Conservation (phyloP, 1,284 basidiomycete species). For the Marasmius fiardii region DNA sequence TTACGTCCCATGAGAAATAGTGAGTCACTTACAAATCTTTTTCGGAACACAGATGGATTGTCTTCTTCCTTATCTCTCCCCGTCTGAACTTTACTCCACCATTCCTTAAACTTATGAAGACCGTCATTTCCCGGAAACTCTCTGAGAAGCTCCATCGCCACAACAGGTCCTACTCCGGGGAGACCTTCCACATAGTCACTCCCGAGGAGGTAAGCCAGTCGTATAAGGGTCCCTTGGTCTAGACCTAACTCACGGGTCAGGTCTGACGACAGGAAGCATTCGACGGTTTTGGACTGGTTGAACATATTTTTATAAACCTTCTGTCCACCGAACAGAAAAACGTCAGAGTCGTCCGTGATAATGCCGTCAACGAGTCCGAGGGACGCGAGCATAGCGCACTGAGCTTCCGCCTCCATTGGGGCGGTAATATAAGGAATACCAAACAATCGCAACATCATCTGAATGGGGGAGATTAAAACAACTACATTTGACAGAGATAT, state of each 20-base stretch:
- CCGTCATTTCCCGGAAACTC: conserved; percentile 89
- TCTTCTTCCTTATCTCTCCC: conserved; percentile 80
- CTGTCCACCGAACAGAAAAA: conserved; percentile 94
- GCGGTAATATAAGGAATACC: conserved; percentile 98
- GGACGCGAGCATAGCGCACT: conserved; percentile 90
- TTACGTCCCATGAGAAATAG: background rate
- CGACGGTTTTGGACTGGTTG: conserved; percentile 97
- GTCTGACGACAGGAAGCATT: conserved; percentile 88
- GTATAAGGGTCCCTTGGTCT: conserved; percentile 83
- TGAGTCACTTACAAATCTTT: conserved; percentile 70
- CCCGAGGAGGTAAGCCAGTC: conserved; percentile 90
- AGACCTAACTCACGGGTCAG: conserved; percentile 87
- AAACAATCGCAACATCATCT: conserved; percentile 84
- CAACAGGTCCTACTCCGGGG: conserved; percentile 92
- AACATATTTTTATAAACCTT: conserved; percentile 99
- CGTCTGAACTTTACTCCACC: conserved; percentile 95
- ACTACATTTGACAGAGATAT: background rate
- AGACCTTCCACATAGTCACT: conserved; percentile 98
- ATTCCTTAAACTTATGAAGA: conserved; percentile 83
- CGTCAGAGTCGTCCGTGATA: conserved; percentile 99
- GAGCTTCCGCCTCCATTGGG: conserved; percentile 99
- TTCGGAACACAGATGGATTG: conserved; percentile 72
- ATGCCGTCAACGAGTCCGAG: conserved; percentile 93
- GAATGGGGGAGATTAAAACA: conserved; percentile 5
- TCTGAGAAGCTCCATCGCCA: conserved; percentile 91